Evolutionary conservation across 2,329 filamentous ascomycete genomes (phyloP).

Genomic region (Exserohilum rostratum): DNA sequence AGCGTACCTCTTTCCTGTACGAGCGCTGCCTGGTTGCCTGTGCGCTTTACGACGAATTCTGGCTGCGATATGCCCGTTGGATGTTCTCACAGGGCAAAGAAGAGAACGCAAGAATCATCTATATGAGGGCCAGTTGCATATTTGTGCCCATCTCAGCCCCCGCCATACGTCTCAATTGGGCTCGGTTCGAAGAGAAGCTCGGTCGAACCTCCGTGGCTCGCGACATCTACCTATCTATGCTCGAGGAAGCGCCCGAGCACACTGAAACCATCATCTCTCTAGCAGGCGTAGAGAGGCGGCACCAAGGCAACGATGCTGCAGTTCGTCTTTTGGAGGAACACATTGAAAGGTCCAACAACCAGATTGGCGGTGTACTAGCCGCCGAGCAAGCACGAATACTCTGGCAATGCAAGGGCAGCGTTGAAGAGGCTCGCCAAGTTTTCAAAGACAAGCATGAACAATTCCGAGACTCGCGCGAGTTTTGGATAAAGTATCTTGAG

Average conservation of each 20-base stretch:
- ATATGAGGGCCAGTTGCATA: slow-evolving; percentile 81
- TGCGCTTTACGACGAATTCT: slow-evolving; percentile 96
- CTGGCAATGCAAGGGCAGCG: slow-evolving; percentile 84
- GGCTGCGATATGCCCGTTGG: slow-evolving; percentile 96
- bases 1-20: slow-evolving; percentile 81
- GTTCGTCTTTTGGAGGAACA: slow-evolving; percentile 82
- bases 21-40: slow-evolving; percentile 92
- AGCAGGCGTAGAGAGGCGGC: slow-evolving; percentile 84
- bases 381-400: slow-evolving; percentile 86
- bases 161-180: slow-evolving; percentile 85
- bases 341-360: slow-evolving; percentile 74
- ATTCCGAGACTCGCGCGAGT: slow-evolving; percentile 83
- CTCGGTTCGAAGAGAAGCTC: slow-evolving; percentile 89
- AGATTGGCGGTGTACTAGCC: slow-evolving; percentile 84
- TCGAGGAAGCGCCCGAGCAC: slow-evolving; percentile 77
- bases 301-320: slow-evolving; percentile 81
- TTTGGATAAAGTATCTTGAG: slow-evolving; percentile 87
- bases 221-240: slow-evolving; percentile 82
- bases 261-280: slow-evolving; percentile 87
- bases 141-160: slow-evolving; percentile 88
- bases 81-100: slow-evolving; percentile 78
- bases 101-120: slow-evolving; percentile 90
- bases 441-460: slow-evolving; percentile 82
- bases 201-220: slow-evolving; percentile 78
- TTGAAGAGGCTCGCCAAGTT: slow-evolving; percentile 80